These are phyloP conservation scores for Euphorbia schlechtendalii DNA, from an alignment of 441 rosid genomes.

Conservation along the genomic window DNA sequence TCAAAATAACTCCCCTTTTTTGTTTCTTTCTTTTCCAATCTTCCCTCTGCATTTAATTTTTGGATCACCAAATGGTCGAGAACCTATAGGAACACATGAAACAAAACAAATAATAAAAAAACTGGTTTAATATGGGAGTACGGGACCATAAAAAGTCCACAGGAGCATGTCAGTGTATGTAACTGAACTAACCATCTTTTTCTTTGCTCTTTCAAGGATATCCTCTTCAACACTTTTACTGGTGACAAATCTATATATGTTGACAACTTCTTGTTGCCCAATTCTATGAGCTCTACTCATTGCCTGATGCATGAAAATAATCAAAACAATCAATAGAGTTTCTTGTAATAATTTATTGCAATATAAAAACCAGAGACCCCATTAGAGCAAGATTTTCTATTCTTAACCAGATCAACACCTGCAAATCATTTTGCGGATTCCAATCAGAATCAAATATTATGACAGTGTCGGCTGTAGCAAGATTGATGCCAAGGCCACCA, in stretches of 20 bases:
- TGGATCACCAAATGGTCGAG: conserved; percentile 99
- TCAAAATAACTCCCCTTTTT: conserved; percentile 90
- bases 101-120: conserved; percentile 14
- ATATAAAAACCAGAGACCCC: background rate
- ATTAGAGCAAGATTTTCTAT: background rate
- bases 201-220: conserved; percentile 97
- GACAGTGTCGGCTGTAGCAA: conserved; percentile 98
- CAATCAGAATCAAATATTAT: conserved; percentile 99
- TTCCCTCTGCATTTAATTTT: conserved; percentile 98
- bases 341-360: conserved; percentile 8
- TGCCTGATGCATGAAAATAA: conserved; percentile 54
- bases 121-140: background rate
- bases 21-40: conserved; percentile 97
- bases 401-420: conserved; percentile 36
- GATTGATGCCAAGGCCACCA: conserved; percentile 99
- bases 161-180: background rate
- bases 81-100: conserved; percentile 47
- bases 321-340: conserved; percentile 3
- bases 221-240: conserved; percentile 99
- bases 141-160: background rate
- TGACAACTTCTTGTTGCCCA: conserved; percentile 99
- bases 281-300: conserved; percentile 99
- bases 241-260: conserved; percentile 97
- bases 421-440: conserved; percentile 99
- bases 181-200: conserved; percentile 72